Conservation (phyloP, 164 flowering plant genomes). For the Magnolia sinica region DNA sequence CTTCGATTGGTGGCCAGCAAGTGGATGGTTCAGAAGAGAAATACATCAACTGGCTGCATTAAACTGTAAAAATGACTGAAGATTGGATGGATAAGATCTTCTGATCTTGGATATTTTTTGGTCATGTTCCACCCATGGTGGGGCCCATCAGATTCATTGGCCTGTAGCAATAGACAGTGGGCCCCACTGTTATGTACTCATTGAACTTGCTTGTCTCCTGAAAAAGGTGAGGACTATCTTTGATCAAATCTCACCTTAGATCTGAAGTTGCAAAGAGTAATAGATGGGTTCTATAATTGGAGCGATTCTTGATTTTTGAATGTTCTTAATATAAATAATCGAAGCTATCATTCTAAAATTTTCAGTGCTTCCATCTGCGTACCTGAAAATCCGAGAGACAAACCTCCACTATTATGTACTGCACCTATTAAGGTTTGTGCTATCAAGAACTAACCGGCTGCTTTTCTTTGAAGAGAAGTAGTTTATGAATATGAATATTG, state of each 20-base stretch:
- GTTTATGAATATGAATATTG: neutral
- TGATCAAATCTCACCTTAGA: neutral
- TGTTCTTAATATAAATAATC: neutral
- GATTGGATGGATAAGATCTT: too few species aligned
- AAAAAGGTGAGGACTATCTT: neutral
- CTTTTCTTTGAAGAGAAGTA: neutral
- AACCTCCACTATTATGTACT: slow-evolving; percentile 63
- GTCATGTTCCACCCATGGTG: too few species aligned
- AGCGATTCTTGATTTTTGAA: too few species aligned
- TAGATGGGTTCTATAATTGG: too few species aligned
- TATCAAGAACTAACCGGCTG: neutral
- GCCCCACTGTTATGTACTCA: too few species aligned
- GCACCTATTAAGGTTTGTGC: slow-evolving; percentile 76
- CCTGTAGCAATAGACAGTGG: too few species aligned
- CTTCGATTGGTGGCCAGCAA: too few species aligned
- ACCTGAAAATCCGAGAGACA: slow-evolving; percentile 40
- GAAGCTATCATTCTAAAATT: neutral
- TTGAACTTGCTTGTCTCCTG: neutral
- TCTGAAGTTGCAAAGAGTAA: neutral
- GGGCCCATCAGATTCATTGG: too few species aligned
- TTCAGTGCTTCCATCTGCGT: slow-evolving; percentile 63
- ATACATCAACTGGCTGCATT: too few species aligned
- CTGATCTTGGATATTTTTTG: too few species aligned
- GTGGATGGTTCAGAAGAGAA: too few species aligned
- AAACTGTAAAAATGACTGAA: too few species aligned